These are phyloP conservation scores for Jacaranda copaia DNA, from an alignment of 257 asterid genomes.

Conservation along the genomic window DNA sequence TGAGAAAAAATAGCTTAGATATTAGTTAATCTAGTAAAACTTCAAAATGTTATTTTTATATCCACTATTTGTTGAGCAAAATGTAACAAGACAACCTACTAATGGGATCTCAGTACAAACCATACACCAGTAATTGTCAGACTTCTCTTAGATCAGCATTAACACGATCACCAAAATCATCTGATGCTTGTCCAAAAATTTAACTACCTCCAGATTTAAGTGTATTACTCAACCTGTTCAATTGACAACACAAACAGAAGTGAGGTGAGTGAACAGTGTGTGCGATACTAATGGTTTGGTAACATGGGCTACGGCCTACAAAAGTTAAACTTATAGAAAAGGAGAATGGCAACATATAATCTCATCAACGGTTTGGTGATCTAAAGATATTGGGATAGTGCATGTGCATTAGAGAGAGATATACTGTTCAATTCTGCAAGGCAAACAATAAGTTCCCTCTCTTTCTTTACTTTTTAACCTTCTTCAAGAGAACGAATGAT, in stretches of 20 bases:
- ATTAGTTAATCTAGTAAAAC: not conserved
- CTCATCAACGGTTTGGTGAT: too few species aligned
- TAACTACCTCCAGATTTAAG: constrained; percentile 80
- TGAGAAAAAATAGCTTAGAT: not conserved
- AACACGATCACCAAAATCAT: constrained; percentile 31
- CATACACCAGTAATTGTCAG: constrained; percentile 31
- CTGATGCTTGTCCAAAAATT: constrained; percentile 30
- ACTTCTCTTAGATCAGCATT: constrained; percentile 31
- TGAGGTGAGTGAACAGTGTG: constrained; percentile 16
- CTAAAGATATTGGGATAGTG: too few species aligned
- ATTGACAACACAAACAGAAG: constrained; percentile 2
- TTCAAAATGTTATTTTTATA: constrained; percentile 34
- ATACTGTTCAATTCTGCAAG: too few species aligned
- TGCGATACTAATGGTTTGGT: too few species aligned
- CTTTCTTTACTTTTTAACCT: too few species aligned
- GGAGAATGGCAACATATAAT: too few species aligned
- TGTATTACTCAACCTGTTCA: constrained; percentile 79
- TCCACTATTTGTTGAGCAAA: constrained; percentile 40
- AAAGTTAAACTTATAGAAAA: too few species aligned
- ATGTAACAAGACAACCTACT: constrained; percentile 39
- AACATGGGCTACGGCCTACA: too few species aligned
- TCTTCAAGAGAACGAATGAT: too few species aligned
- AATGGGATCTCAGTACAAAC: constrained; percentile 37
- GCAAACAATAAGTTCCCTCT: too few species aligned
- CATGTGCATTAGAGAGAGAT: too few species aligned